These are phyloP conservation scores for Blastobotrys indianensis DNA, from an alignment of 1,139 yeast genomes.

Conservation along the genomic window DNA sequence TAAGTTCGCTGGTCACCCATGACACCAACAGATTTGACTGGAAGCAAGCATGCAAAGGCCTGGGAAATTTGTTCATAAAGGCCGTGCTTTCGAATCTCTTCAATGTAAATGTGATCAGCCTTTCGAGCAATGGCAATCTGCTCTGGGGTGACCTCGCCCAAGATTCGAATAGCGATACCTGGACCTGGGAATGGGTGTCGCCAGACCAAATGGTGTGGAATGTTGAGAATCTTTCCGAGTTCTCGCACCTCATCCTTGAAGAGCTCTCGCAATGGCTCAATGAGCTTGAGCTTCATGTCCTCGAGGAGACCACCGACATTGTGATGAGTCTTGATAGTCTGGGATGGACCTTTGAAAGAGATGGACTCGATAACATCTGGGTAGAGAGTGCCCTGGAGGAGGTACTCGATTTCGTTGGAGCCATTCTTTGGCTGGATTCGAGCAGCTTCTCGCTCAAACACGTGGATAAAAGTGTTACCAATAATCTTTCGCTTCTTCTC, in stretches of 20 bases:
- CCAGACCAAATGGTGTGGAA: constrained; percentile 97
- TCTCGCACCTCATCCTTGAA: constrained; percentile 98
- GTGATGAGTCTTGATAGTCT: constrained; percentile 98
- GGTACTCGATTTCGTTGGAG: constrained; percentile 85
- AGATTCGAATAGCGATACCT: constrained; percentile 96
- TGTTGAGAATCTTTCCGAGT: constrained; percentile 89
- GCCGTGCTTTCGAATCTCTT: constrained; percentile 80
- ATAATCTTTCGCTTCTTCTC: constrained; percentile 98
- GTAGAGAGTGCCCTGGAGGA: constrained; percentile 94
- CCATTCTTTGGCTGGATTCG: constrained; percentile 75
- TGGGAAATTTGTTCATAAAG: constrained; percentile 89
- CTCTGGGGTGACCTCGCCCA: constrained; percentile 90
- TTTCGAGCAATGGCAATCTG: constrained; percentile 96
- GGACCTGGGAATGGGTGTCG: constrained; percentile 99
- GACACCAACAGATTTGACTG: constrained; percentile 98
- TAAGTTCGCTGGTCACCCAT: constrained; percentile 99
- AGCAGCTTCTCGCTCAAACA: constrained; percentile 93
- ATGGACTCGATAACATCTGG: constrained; percentile 99
- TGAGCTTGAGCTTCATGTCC: constrained; percentile 95
- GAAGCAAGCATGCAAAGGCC: constrained; percentile 94
- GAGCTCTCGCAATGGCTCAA: constrained; percentile 96
- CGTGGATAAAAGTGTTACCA: constrained; percentile 96
- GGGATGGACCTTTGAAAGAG: constrained; percentile 98
- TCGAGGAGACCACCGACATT: constrained; percentile 97
- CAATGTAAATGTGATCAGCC: constrained; percentile 93